A percentile compares a stretch with the other conserved stretches of the same genome.
phyloP scores from a whole-genome alignment of 2,329 filamentous ascomycete genomes.

The Chalaropsis thielavioides region DNA sequence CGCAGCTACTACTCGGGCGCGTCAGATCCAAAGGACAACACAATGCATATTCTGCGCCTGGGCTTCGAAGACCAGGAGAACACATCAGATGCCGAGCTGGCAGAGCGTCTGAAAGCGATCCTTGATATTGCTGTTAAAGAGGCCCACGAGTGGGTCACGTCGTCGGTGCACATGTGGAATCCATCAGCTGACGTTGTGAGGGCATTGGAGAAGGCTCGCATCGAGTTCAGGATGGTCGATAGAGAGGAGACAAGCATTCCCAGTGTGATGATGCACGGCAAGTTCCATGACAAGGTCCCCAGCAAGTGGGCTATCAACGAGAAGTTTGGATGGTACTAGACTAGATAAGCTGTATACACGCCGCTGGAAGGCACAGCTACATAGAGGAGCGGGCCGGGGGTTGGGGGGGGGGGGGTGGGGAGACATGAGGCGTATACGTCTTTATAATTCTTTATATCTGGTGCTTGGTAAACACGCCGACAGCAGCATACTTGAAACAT shows the following conservation, averaged over 20 bases:
- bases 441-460: background rate
- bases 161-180: constrained; percentile 70
- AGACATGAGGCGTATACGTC: background rate
- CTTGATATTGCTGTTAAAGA: constrained; percentile 53
- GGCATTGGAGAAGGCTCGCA: constrained; percentile 32
- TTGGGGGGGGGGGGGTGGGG: background rate
- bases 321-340: constrained; percentile 63
- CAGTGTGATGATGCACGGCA: constrained; percentile 52
- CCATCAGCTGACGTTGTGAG: constrained; percentile 41
- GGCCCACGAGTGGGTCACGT: constrained; percentile 56
- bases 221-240: constrained; percentile 37
- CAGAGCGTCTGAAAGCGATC: constrained; percentile 44
- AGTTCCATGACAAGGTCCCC: constrained; percentile 11
- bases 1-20: constrained; percentile 45
- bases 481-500: background rate
- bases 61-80: constrained; percentile 45
- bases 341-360: background rate
- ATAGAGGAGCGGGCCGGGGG: background rate
- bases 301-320: constrained; percentile 63
- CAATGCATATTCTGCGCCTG: constrained; percentile 53
- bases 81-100: constrained; percentile 30
- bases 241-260: constrained; percentile 54
- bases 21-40: constrained; percentile 44
- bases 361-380: background rate
- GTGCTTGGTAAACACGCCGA: background rate